Percentiles rank a stretch among this genome's conserved stretches.
Conservation (phyloP, 2,329 filamentous ascomycete species). For the Xylariaceae sp. region DNA sequence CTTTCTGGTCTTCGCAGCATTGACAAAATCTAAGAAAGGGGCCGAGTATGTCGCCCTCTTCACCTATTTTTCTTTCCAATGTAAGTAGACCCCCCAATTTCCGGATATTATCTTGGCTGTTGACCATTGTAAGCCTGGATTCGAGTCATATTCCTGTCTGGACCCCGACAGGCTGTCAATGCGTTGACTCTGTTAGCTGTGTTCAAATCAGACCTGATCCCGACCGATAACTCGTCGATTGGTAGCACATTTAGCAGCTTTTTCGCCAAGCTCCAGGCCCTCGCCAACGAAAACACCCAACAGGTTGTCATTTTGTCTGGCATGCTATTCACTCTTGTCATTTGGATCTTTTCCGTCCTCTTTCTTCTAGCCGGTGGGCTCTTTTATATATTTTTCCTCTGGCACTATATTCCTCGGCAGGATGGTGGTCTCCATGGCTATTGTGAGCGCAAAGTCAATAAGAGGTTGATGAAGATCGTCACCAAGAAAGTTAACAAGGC, state of each 20-base stretch:
- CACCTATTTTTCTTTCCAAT: conserved; percentile 75
- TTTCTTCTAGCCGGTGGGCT: conserved; percentile 69
- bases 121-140: conserved; percentile 62
- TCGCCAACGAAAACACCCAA: conserved; percentile 69
- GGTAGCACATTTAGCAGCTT: conserved; percentile 68
- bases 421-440: conserved; percentile 81
- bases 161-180: conserved; percentile 87
- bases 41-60: conserved; percentile 88
- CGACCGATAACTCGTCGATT: conserved; percentile 46
- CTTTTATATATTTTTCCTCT: conserved; percentile 85
- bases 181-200: conserved; percentile 84
- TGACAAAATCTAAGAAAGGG: conserved; percentile 89
- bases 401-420: conserved; percentile 79
- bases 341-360: conserved; percentile 82
- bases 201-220: conserved; percentile 70
- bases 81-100: conserved; percentile 36
- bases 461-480: conserved; percentile 78
- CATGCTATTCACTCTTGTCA: conserved; percentile 87
- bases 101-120: not conserved
- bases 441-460: conserved; percentile 89
- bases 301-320: conserved; percentile 80
- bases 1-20: conserved; percentile 86
- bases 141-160: conserved; percentile 84
- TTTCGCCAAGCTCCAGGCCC: conserved; percentile 72
- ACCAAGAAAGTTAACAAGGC: conserved; percentile 84